Evolutionary conservation across 2,329 filamentous ascomycete genomes (phyloP).

Genomic region (Beauveria medogensis): DNA sequence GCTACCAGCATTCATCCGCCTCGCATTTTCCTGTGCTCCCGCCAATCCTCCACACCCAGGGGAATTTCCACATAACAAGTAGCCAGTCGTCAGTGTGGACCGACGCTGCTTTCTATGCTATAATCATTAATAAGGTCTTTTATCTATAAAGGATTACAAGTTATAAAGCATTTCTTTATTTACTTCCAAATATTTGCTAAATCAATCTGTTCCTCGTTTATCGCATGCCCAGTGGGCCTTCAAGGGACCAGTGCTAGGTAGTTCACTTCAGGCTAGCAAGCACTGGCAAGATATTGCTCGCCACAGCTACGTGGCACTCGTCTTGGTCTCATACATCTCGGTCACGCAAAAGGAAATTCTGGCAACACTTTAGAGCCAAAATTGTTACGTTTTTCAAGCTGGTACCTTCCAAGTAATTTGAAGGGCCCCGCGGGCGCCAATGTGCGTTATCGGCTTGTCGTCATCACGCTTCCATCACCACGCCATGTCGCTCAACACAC

Average conservation of each 20-base stretch:
- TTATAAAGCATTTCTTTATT: too few relatives aligned
- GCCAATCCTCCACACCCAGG: neutral
- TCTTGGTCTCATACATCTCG: neutral
- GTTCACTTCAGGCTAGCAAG: neutral
- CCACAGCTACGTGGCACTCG: neutral
- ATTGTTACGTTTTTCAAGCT: too few relatives aligned
- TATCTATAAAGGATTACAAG: too few relatives aligned
- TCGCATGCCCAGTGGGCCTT: neutral
- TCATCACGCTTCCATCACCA: too few relatives aligned
- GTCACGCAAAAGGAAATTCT: neutral
- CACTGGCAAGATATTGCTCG: too few relatives aligned
- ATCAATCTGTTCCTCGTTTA: neutral
- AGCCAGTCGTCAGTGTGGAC: neutral
- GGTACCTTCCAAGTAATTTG: too few relatives aligned
- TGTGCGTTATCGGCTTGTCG: too few relatives aligned
- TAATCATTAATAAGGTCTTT: too few relatives aligned
- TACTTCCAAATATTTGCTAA: too few relatives aligned
- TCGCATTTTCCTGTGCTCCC: neutral
- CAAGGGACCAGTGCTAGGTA: neutral
- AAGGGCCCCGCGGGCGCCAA: too few relatives aligned
- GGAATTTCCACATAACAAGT: neutral
- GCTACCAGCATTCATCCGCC: too few relatives aligned
- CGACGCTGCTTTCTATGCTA: neutral
- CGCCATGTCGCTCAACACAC: neutral
- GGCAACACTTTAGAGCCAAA: too few relatives aligned